Evolutionary conservation across 208 protist species (phyloP), one percentile per base, ranked within the genome.

Genomic region (Acanthamoeba triangularis): DNA sequence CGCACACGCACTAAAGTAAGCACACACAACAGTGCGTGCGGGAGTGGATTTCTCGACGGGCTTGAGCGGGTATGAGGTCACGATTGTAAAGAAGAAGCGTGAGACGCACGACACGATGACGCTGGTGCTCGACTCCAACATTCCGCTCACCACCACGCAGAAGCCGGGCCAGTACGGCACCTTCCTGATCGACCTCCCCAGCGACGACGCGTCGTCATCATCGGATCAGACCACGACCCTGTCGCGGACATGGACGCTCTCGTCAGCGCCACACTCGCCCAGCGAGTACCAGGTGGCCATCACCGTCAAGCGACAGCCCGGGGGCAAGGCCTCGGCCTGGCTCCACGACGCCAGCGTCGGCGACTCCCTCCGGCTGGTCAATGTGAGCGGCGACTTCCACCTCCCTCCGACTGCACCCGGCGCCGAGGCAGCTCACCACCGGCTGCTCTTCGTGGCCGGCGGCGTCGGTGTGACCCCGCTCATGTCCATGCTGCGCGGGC

Each of bases 111-210:
- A 93, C 49, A 80, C 69, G n/a, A 44, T 33, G 37, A 93, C 88
- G 59, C 78, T 82, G 13, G 49, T 59, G 25, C 20, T 93, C 69
- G 2, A 1, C 16, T 0, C 25, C n/a, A 74, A 1, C 65, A 37
- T 82, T 20, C 44, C 65, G 28, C 65, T 80, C 16, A 56, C 41
- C 35, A 56, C 69, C n/a, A 74, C 20, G 25, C 61, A 80, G 49
- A 78, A 56, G 37, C n/a, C 88, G 44, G 88, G 88, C 69, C 88
- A 93, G 49, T 74, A 93, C 69, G 88, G n/a, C 41, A 93, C 88
- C 2, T 74, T 93, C 69, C 25, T 76, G 61, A 33, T 93, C 47
- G 88, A 93, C 20, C 47, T 88, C 35, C 20, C 28, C 76, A 5
- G 30, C 35, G 49, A 61, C 41, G 72, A 82, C 33, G 72, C 23